Conservation (phyloP, 108 stramenopile genomes). For the Skeletonema marinoi region DNA sequence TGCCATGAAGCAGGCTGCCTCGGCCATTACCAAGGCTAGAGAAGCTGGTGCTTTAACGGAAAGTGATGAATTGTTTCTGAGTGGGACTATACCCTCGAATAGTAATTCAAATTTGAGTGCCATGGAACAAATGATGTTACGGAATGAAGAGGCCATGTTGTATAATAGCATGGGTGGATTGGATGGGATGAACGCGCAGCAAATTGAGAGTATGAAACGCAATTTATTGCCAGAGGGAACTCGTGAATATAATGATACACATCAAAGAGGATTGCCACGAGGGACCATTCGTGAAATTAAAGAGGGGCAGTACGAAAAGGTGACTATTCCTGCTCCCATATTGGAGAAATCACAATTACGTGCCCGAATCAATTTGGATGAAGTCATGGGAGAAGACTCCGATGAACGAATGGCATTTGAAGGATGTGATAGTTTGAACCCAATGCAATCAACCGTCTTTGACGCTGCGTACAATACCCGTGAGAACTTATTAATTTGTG, state of each 20-base stretch:
- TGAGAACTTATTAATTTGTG: slow-evolving; percentile 96
- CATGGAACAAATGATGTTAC: slow-evolving; percentile 20
- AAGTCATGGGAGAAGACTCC: slow-evolving; percentile 51
- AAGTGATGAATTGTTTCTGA: slow-evolving; percentile 44
- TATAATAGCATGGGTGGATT: slow-evolving; percentile 18
- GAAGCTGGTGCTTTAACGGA: slow-evolving; percentile 80
- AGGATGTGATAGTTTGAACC: slow-evolving; percentile 85
- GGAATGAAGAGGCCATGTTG: slow-evolving; percentile 20
- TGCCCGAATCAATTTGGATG: slow-evolving; percentile 55
- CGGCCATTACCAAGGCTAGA: slow-evolving; percentile 63
- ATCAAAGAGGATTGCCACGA: slow-evolving; percentile 54
- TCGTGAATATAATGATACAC: slow-evolving; percentile 44
- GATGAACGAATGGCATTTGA: slow-evolving; percentile 67
- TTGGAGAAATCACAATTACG: slow-evolving; percentile 59
- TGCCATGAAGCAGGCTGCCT: slow-evolving; percentile 65
- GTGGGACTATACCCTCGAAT: background rate
- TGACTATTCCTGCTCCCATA: slow-evolving; percentile 80
- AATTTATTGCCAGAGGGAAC: slow-evolving; percentile 75
- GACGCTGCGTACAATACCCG: slow-evolving; percentile 85
- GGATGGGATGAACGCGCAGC: slow-evolving; percentile 38
- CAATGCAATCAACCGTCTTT: slow-evolving; percentile 95
- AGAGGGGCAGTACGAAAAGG: slow-evolving; percentile 69
- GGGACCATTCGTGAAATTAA: slow-evolving; percentile 76
- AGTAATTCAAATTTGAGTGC: slow-evolving; percentile 26
- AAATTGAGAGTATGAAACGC: slow-evolving; percentile 59